These are phyloP conservation scores for Gossypium mustelinum DNA, from an alignment of 345 rosid genomes.

Conservation along the genomic window DNA sequence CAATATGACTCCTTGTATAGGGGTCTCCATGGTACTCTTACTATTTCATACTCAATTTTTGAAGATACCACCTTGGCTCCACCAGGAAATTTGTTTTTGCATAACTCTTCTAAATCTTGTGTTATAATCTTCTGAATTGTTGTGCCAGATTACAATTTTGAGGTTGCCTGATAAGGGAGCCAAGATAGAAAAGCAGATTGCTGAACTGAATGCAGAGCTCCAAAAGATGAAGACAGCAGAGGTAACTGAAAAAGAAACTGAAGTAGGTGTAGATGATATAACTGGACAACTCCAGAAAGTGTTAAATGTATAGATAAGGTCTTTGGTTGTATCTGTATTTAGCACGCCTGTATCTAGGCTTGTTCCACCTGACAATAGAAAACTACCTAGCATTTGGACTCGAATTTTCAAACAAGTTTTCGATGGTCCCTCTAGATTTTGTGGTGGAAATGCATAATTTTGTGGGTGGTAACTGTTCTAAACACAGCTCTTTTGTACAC, in stretches of 20 bases:
- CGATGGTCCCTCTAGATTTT: neutral
- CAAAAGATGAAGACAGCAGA: constrained; percentile 35
- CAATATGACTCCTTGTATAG: too few relatives aligned
- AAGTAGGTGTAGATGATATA: constrained; percentile 58
- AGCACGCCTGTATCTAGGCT: neutral
- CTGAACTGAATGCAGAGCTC: constrained; percentile 58
- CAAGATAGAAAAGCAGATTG: constrained; percentile 62
- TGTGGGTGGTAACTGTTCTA: too few relatives aligned
- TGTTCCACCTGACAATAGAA: neutral
- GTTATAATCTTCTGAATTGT: neutral
- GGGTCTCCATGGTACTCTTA: too few relatives aligned
- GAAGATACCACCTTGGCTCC: neutral
- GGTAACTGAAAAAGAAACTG: constrained; percentile 17
- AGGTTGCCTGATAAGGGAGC: constrained; percentile 80
- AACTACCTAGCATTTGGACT: neutral
- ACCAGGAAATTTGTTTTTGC: neutral
- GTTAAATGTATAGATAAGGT: constrained; percentile 46
- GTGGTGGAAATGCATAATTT: too few relatives aligned
- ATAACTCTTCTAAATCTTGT: neutral
- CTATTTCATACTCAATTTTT: neutral
- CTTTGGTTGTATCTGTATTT: neutral
- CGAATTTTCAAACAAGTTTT: neutral
- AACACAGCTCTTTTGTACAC: too few relatives aligned
- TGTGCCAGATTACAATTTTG: constrained; percentile 50
- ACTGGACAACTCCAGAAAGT: constrained; percentile 44